Evolutionary conservation across 148 eudicot species (phyloP), one percentile per base, ranked within the genome.

Genomic region (Fallopia convolvulus): DNA sequence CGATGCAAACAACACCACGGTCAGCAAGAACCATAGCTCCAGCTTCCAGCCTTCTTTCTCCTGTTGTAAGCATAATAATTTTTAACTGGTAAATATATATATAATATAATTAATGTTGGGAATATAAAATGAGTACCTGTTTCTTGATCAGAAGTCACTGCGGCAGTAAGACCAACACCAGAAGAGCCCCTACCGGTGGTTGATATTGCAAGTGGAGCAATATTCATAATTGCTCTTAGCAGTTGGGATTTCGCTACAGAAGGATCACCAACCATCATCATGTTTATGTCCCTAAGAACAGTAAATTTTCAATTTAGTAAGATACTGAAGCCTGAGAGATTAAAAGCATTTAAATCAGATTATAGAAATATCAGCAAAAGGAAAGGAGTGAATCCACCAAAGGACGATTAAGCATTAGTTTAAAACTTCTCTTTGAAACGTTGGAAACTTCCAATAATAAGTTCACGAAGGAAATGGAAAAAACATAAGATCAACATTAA

Each of bases 241-340:
- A 96, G 83, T 84, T 96, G 99, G 78, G 99, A 93, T 82, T 96
- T 96, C 75, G 99, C 99, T 79, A 96, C 99, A 80, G 99, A 96
- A 75, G 99, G 99, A 84, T 96, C 99, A 78, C 99, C 99, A 85
- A 96, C 99, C 99, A 96, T 96, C 99, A 96, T 96, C 99, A 96
- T 93, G 87, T 96, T 96, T 81, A 96, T 96, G 82, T 96, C 99
- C 63, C 99, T 96, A 77, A 30, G 74, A 50, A 81, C 4, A 61
- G 30, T 58, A 74, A 60, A 44, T 75, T 20, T 21, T 30, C n/a
- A 55, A 9, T 44, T 17, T 11, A 40, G 32, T 68, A 15, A 36
- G 44, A 39, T 39, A 15, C 21, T 26, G 15, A 5, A 61, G 70
- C 33, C 33, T 30, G 11, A 26, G 15, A 61, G 33, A 61, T 21